A percentile compares a stretch with the other conserved stretches of the same genome.
Evolutionary conservation across 2,329 filamentous ascomycete species (phyloP).

Genomic region (Hypoxylon sp.): DNA sequence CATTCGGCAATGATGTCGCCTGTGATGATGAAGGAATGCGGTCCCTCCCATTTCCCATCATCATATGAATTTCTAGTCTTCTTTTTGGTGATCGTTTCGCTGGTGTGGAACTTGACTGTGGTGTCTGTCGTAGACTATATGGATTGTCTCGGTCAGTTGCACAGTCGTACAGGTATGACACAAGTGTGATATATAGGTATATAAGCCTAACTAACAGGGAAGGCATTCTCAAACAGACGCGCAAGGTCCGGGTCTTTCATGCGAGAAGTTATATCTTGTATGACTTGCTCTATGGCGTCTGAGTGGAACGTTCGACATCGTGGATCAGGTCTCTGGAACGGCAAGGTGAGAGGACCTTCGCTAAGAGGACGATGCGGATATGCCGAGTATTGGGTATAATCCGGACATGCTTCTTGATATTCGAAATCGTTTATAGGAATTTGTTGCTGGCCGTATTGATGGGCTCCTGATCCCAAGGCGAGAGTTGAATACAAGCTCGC

Average conservation of each 20-base stretch:
- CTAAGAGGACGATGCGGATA: constrained; percentile 75
- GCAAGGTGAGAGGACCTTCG: constrained; percentile 78
- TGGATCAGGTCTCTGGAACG: constrained; percentile 83
- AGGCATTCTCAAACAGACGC: constrained; percentile 92
- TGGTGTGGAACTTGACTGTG: constrained; percentile 86
- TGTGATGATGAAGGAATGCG: constrained; percentile 92
- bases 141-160: constrained; percentile 25
- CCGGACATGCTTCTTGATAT: constrained; percentile 63
- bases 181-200: neutral
- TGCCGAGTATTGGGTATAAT: constrained; percentile 68
- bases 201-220: constrained; percentile 60
- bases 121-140: constrained; percentile 81
- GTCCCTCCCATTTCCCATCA: constrained; percentile 77
- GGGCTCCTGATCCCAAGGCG: constrained; percentile 26
- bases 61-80: constrained; percentile 52
- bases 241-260: constrained; percentile 89
- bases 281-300: constrained; percentile 85
- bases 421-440: constrained; percentile 47
- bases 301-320: constrained; percentile 92
- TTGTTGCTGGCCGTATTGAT: constrained; percentile 44
- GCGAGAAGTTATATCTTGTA: constrained; percentile 78
- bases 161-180: constrained; percentile 11
- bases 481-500: constrained; percentile 26
- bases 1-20: constrained; percentile 89
- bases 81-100: constrained; percentile 66